These are phyloP conservation scores for Kernera saxatilis DNA, from an alignment of 345 rosid species.

Conservation along the genomic window DNA sequence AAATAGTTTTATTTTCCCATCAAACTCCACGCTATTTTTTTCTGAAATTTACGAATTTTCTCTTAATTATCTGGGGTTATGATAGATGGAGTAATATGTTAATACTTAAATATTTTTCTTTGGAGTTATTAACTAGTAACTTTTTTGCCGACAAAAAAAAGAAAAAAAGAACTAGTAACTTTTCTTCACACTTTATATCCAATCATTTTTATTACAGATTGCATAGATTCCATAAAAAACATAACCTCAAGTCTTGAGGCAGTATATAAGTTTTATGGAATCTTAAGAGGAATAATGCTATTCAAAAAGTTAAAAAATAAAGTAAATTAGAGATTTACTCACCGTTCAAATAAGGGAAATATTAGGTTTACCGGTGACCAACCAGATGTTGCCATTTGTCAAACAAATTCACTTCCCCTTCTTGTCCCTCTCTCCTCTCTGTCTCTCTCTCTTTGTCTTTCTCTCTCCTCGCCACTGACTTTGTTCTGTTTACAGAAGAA, in stretches of 20 bases:
- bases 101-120: not conserved
- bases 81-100: not conserved
- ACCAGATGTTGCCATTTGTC: constrained; percentile 19
- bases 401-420: constrained; percentile 19
- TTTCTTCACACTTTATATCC: not conserved
- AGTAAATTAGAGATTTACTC: not conserved
- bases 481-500: constrained; percentile 19
- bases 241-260: not conserved
- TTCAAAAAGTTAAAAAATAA: not conserved
- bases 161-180: not conserved
- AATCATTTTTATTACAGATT: not conserved
- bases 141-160: no score
- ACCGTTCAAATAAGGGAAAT: not conserved
- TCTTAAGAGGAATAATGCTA: not conserved
- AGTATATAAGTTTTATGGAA: not conserved
- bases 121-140: not conserved
- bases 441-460: not conserved
- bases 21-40: not conserved
- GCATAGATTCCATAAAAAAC: not conserved
- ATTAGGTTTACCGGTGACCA: not conserved
- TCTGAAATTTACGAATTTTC: not conserved
- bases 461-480: constrained; percentile 31
- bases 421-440: constrained; percentile 15
- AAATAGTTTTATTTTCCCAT: not conserved
- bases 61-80: not conserved